Evolutionary conservation across 2,329 filamentous ascomycete genomes (phyloP).

Genomic region (Mollisiaceae sp.): DNA sequence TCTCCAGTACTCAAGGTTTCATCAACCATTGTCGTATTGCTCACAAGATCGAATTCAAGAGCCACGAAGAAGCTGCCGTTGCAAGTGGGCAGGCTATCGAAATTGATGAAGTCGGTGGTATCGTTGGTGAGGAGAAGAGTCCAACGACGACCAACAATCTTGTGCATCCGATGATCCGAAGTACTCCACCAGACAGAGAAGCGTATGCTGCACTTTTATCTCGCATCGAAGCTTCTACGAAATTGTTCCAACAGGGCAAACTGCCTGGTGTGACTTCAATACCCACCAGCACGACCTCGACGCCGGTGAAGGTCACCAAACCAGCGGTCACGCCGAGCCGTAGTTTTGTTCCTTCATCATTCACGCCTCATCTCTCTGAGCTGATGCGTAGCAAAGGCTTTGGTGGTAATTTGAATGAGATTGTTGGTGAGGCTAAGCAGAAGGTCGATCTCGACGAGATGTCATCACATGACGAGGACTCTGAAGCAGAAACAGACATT

Average conservation of each 20-base stretch:
- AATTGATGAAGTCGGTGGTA: conserved; percentile 60
- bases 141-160: conserved; percentile 48
- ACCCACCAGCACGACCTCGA: conserved; percentile 43
- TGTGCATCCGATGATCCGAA: conserved; percentile 66
- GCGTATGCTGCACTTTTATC: conserved; percentile 56
- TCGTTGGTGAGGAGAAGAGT: conserved; percentile 51
- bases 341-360: conserved; percentile 57
- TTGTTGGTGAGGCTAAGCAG: conserved; percentile 64
- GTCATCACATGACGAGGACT: conserved; percentile 58
- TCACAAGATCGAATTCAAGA: conserved; percentile 91
- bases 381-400: conserved; percentile 67
- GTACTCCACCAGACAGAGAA: conserved; percentile 59
- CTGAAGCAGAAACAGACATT: conserved; percentile 52
- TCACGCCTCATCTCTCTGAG: conserved; percentile 70
- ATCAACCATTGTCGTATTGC: conserved; percentile 99
- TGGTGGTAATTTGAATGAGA: conserved; percentile 63
- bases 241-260: conserved; percentile 57
- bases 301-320: conserved; percentile 28
- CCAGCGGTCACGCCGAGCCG: conserved; percentile 39
- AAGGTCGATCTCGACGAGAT: conserved; percentile 56
- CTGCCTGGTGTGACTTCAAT: conserved; percentile 54
- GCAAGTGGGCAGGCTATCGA: conserved; percentile 86
- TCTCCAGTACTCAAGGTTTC: conserved; percentile 97
- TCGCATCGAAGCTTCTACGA: conserved; percentile 60
- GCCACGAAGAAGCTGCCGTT: conserved; percentile 90